phyloP scores from a whole-genome alignment of 352 stramenopile genomes.

The Phytopythium chamaehyphon region DNA sequence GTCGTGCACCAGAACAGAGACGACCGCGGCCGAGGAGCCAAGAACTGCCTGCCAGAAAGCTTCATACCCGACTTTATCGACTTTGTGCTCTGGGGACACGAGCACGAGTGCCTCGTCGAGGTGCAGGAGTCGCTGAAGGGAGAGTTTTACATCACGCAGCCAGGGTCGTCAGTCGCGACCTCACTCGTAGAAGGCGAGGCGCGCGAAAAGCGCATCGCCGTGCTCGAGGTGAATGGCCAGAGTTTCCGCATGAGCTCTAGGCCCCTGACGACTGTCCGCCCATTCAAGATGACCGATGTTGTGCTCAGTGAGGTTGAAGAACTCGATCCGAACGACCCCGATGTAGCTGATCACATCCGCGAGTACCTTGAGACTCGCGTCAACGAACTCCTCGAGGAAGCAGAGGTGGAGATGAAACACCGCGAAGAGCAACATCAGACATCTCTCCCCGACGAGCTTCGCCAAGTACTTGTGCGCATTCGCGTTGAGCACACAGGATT shows the following conservation, averaged over 20 bases:
- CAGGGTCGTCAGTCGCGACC: conserved; percentile 95
- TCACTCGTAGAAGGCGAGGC: conserved; percentile 89
- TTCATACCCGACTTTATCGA: conserved; percentile 99
- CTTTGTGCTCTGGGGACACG: conserved; percentile 96
- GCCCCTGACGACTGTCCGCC: conserved; percentile 88
- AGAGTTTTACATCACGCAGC: conserved; percentile 96
- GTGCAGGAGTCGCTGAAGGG: conserved; percentile 92
- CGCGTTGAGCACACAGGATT: conserved; percentile 90
- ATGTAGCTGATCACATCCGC: conserved; percentile 68
- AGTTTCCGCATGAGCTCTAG: conserved; percentile 88
- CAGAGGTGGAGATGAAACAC: conserved; percentile 32
- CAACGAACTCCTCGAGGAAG: conserved; percentile 61
- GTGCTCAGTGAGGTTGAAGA: conserved; percentile 79
- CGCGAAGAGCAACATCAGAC: conserved; percentile 21
- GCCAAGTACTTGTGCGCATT: conserved; percentile 75
- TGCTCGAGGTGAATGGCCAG: conserved; percentile 86
- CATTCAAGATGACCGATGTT: conserved; percentile 93
- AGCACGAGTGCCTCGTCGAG: conserved; percentile 97
- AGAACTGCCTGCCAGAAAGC: conserved; percentile 97
- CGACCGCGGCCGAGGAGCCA: conserved; percentile 85
- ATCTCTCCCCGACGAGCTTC: conserved; percentile 22
- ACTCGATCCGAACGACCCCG: conserved; percentile 90
- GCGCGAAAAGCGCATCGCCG: conserved; percentile 80
- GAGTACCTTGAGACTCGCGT: conserved; percentile 66
- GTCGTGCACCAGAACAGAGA: conserved; percentile 99